These are phyloP conservation scores for Solanum etuberosum DNA, from an alignment of 257 asterid genomes.

Conservation along the genomic window DNA sequence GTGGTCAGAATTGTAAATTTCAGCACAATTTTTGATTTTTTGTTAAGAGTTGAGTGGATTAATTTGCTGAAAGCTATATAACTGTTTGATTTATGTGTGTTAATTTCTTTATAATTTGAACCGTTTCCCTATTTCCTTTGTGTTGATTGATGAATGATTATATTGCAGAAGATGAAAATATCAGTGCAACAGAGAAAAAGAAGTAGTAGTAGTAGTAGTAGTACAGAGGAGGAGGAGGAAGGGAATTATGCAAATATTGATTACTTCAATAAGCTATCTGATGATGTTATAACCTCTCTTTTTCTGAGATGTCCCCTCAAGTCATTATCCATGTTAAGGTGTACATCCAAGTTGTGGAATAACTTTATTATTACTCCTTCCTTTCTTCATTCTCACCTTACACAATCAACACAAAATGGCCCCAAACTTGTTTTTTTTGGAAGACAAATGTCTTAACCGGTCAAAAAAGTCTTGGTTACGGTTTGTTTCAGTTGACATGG, in stretches of 20 bases:
- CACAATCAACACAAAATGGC: neutral
- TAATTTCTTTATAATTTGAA: too few species aligned
- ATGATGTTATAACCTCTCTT: neutral
- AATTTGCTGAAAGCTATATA: neutral
- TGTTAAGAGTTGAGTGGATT: neutral
- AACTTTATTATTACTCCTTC: neutral
- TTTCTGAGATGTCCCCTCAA: neutral
- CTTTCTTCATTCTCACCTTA: neutral
- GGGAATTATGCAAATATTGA: neutral
- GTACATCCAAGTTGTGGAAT: neutral
- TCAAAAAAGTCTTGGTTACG: neutral
- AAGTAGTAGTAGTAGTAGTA: neutral
- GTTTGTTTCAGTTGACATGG: neutral
- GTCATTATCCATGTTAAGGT: neutral
- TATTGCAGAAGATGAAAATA: neutral
- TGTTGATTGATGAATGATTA: too few species aligned
- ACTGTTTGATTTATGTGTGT: neutral
- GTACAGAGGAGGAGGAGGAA: neutral
- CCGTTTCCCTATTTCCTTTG: too few species aligned
- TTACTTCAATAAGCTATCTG: neutral
- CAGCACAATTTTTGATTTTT: neutral
- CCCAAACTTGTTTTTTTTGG: neutral
- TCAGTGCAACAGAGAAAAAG: neutral
- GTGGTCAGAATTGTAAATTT: neutral
- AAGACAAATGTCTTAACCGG: rapidly evolving